Conservation (phyloP, 1,139 yeast species). For the Blastobotrys aristatus region DNA sequence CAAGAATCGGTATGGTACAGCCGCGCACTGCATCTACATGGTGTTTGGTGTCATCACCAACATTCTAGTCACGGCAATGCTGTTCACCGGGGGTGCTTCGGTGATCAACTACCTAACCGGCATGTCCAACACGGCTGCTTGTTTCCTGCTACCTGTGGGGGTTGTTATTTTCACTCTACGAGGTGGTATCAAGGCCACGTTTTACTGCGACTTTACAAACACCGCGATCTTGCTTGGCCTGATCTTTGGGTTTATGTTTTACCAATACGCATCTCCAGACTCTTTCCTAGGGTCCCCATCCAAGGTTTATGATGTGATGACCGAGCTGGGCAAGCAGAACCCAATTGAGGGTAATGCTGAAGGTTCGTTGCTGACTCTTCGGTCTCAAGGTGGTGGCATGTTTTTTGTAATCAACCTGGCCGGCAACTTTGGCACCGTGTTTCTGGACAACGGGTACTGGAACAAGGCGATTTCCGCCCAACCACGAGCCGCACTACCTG, state of each 20-base stretch:
- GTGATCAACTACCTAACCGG: conserved; percentile 74
- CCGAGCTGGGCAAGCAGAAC: conserved; percentile 41
- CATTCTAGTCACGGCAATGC: conserved; percentile 71
- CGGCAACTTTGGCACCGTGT: conserved; percentile 87
- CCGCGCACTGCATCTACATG: conserved; percentile 62
- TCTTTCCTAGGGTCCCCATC: conserved; percentile 80
- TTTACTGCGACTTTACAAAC: conserved; percentile 81
- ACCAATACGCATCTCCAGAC: conserved; percentile 46
- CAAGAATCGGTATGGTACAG: conserved; percentile 61
- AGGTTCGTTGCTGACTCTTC: conserved; percentile 75
- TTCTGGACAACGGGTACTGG: conserved; percentile 86
- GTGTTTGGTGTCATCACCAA: conserved; percentile 84
- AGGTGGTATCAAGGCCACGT: conserved; percentile 89
- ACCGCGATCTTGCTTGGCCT: conserved; percentile 46
- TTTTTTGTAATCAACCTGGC: conserved; percentile 74
- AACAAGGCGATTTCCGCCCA: conserved; percentile 78
- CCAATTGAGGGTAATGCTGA: conserved; percentile 60
- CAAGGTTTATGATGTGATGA: conserved; percentile 64
- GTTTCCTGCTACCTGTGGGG: conserved; percentile 76
- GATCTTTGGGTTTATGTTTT: conserved; percentile 32
- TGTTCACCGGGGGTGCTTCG: conserved; percentile 82
- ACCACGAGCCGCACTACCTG: conserved; percentile 84
- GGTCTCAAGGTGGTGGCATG: conserved; percentile 61
- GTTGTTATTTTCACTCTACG: conserved; percentile 76
- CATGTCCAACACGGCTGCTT: conserved; percentile 75